Evolutionary conservation across 257 asterid species (phyloP), one percentile per base, ranked within the genome.

Genomic region (Solanum pinnatisectum): DNA sequence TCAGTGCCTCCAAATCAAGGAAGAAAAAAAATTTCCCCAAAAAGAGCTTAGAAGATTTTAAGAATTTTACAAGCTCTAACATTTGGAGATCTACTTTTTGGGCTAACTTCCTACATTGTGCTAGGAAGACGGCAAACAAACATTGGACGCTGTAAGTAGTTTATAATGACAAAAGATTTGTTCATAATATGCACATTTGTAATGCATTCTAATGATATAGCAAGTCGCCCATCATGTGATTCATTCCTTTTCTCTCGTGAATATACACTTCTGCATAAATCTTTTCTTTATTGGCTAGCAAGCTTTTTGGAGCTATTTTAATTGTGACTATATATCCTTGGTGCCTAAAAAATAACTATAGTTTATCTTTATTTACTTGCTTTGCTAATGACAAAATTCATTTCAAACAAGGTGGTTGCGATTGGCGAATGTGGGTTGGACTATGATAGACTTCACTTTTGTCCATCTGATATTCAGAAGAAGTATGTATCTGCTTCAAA

Each of bases 351-450:
- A 2, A 25, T 78, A 42, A 42, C 49, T 16, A 5, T 78, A 40
- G 37, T 15, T 40, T 78, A 25, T 78, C 35, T 78, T 78, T 10
- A 42, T 78, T 78, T 78, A 42, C 22, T 78, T 78, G 7, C 37
- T 42, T 78, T 78, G 37, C 84, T 78, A 52, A 78, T 1, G n/a
- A 78, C 65, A 40, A 40, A 78, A 42, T 42, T 93, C 59, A 67
- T 90, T 87, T 88, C 92, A 88, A 89, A 94, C 92, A 93, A 95
- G 98, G 98, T 97, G 91, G 99, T 97, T 93, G 99, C 99, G 44
- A 92, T 97, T 91, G 99, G 99, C 72, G 99, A 97, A 90, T 97
- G 99, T 88, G 99, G 99, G 89, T 90, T 97, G 95, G 99, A 97
- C 85, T 97, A 97, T 87, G 99, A 97, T 87, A 92, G 99, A 90